Base-by-base conservation (phyloP, 352 stramenopile genomes). In the Blastocystis hominis region DNA sequence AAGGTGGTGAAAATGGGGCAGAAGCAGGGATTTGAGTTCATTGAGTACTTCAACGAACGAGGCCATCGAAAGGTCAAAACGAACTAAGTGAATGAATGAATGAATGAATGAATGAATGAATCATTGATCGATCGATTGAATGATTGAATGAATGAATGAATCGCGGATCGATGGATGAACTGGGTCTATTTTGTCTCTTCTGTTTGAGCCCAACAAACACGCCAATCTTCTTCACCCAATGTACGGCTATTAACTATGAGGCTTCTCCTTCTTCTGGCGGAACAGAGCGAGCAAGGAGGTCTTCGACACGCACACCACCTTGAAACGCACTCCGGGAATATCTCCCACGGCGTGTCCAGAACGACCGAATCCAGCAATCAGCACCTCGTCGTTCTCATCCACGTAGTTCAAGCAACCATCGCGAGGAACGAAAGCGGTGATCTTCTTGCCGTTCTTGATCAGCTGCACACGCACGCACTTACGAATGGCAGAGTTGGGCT, bases 381-480 rank as follows among this genome's bases (percentile, higher is more conserved):
- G 68, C 59, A 59, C 30, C 13, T 20, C n/a, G n/a, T 87, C 77
- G 77, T 87, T 87, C 92, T 99, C 96, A 91, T 99, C 97, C 84
- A 98, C 95, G 92, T 98, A 99, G 94, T 99, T 99, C 89, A 99
- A 92, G 92, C 96, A 99, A 93, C 97, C 97, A 96, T 99, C 97
- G 70, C 96, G 94, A 76, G 97, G 97, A 88, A 99, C 97, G 93
- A 99, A 99, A 88, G 96, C 96, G 36, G 97, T 96, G 91, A 99
- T 98, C 93, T 99, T 99, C 96, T 99, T 99, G 90, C 96, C 97
- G 92, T 99, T 99, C 95, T 99, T 99, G 93, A 99, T 99, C 56
- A 99, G 92, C 93, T 99, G 97, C 87, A 99, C 97, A 92, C 97
- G 95, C 55, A 97, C 96, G 91, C 95, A 98, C 94, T 99, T 99